Evolutionary conservation across 192 early-diverging fungal genomes (phyloP), one percentile per base, ranked within the genome.

Genomic region (Phlyctochytrium arcticum): DNA sequence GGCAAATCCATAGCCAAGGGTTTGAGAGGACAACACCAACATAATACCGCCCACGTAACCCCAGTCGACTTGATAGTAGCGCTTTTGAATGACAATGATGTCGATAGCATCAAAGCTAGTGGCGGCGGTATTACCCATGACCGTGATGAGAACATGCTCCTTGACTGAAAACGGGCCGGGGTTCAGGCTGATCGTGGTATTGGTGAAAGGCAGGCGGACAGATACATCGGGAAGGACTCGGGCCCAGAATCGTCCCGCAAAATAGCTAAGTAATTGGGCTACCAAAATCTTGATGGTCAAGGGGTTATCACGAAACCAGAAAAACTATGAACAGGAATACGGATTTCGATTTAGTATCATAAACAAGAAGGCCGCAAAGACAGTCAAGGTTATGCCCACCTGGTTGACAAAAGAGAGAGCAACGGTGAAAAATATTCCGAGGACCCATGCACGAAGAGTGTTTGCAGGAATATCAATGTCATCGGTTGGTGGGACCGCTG

Each of bases 151-250:
- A 5, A 89, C 91, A 67, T 93, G 91, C 65, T 93, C 94, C 72
- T 96, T 96, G 65, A 93, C 84, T 64, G 78, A 85, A 76, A 94
- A 95, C 12, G 88, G 92, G 0, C 93, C 93, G 0, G 89, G 89
- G 65, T 95, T 93, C 34, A 93, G 80, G 17, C 34, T 60, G 48
- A 64, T 75, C n/a, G 70, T 69, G 35, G 15, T 36, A 5, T 7
- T 24, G 1, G 9, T 44, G 39, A 44, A 44, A n/a, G 39, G 39
- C 15, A 44, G 12, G 39, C 15, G 39, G 21, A 44, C 21, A 19
- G 39, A n/a, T 12, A 44, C 2, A 19, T 12, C 39, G 39, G 39
- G 39, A n/a, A 44, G 39, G 39, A 44, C 1, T 0, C 21, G 12
- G 15, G 39, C 39, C 39, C 12, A 0, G 39, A 44, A 44, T 44